Base-by-base conservation (phyloP, 2,329 filamentous ascomycete genomes). In the Verticillium dahliae region DNA sequence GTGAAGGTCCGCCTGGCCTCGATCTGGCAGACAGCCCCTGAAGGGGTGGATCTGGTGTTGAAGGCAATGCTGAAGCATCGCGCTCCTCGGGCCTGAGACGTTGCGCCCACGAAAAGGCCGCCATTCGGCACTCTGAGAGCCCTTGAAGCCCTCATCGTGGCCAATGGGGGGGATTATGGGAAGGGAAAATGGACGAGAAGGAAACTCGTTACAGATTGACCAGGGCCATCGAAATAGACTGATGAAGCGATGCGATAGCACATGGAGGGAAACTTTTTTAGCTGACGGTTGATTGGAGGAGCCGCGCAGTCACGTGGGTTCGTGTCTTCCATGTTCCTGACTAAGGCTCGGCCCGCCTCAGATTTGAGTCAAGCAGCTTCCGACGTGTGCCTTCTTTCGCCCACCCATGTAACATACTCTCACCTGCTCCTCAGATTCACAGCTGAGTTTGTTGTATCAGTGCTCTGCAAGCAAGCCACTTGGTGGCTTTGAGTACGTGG, bases 71-170 rank as follows among this genome's bases (percentile, higher is more conserved):
- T 69, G 59, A 70, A 69, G 45, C 69, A 67, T 60, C 72, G 69
- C 58, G 65, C 62, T 56, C 65, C 69, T 31, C 68, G 67, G 65
- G 64, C 69, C 56, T 64, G 61, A 63, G 70, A 69, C 65, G 68
- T 69, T 27, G 67, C 65, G 62, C 71, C 70, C 56, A 67, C 64
- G 50, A 74, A 60, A 68, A 76, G 70, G 70, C 71, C 74, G 69
- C 74, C 72, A 67, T 72, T 75, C 66, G 76, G 75, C 75, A 75
- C 76, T 71, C 75, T 76, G 70, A 69, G 68, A 62, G 73, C 69
- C 68, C 72, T 70, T 61, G 73, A 70, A 66, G 72, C 74, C 71
- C 73, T 78, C 76, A 78, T 78, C 61, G 68, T 74, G 71, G 63
- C 62, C 61, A 63, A 61, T 59, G 58, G 57, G n/a, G 60, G 35